Evolutionary conservation across 129 eudicot species (phyloP).

Genomic region (Calendula officinalis): DNA sequence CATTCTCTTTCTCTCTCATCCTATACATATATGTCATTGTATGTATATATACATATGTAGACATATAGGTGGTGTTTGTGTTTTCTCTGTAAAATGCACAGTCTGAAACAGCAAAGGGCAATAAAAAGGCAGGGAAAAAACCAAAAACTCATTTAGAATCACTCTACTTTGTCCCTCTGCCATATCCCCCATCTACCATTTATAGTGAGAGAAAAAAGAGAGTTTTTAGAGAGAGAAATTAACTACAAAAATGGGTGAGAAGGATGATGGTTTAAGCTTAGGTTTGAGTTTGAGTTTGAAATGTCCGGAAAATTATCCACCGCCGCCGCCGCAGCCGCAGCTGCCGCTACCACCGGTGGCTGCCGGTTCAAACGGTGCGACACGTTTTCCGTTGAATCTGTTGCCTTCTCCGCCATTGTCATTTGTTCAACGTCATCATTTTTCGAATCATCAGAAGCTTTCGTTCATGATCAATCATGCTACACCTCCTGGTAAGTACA

Average conservation of each 20-base stretch:
- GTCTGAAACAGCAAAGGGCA: conserved; percentile 31
- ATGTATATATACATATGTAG: conserved; percentile 9
- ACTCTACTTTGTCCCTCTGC: conserved; percentile 47
- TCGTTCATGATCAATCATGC: conserved; percentile 26
- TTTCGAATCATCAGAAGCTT: conserved; percentile 33
- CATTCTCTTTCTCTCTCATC: conserved; percentile 33
- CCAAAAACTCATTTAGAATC: conserved; percentile 34
- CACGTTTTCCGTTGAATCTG: conserved; percentile 40
- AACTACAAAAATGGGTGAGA: conserved; percentile 34
- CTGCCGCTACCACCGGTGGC: conserved; percentile 12
- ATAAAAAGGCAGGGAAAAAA: conserved; percentile 38
- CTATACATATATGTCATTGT: conserved; percentile 6
- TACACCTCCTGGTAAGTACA: conserved; percentile 16
- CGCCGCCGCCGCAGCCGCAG: conserved; percentile 36
- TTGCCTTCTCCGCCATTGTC: conserved; percentile 40
- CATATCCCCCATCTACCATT: conserved; percentile 20
- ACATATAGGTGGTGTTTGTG: conserved; percentile 37
- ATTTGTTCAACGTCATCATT: conserved; percentile 28
- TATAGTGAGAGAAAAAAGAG: conserved; percentile 26
- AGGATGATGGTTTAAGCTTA: conserved; percentile 51
- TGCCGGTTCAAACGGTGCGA: not conserved
- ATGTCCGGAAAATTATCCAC: conserved; percentile 33
- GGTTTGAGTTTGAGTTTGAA: conserved; percentile 62
- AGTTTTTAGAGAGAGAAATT: conserved; percentile 16
- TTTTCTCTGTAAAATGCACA: conserved; percentile 35